These are phyloP conservation scores for Ustanciosporium gigantosporum DNA, from an alignment of 1,284 basidiomycete genomes.

Conservation along the genomic window DNA sequence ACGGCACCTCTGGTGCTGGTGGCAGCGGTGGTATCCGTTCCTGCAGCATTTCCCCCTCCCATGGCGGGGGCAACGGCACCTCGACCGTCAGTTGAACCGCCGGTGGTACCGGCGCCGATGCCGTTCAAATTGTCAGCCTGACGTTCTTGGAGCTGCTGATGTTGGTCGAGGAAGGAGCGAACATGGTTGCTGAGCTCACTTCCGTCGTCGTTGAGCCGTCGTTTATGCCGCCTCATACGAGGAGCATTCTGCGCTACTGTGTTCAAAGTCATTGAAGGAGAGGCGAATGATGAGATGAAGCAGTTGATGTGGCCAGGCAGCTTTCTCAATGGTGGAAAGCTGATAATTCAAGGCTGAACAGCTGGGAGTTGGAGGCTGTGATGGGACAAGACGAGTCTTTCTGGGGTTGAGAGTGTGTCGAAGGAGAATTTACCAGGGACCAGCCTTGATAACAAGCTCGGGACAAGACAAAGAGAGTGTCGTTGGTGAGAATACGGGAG, in stretches of 20 bases:
- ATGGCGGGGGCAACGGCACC: slow-evolving; percentile 3
- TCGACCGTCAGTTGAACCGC: slow-evolving; percentile 5
- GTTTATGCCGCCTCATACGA: slow-evolving; percentile 42
- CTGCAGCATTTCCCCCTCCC: background rate
- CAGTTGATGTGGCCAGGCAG: too few relatives aligned
- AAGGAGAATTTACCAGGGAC: too few relatives aligned
- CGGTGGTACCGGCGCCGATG: slow-evolving; percentile 6
- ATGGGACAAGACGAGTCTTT: too few relatives aligned
- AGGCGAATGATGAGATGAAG: background rate
- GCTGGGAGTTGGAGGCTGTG: too few relatives aligned
- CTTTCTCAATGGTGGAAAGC: too few relatives aligned
- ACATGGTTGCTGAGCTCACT: slow-evolving; percentile 23
- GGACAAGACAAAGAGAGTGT: too few relatives aligned
- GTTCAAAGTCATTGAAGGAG: too few relatives aligned
- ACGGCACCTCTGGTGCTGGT: slow-evolving; percentile 3
- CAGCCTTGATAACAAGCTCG: too few relatives aligned
- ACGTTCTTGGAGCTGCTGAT: slow-evolving; percentile 2
- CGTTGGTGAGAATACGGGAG: too few relatives aligned
- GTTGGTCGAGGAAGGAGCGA: slow-evolving; percentile 13
- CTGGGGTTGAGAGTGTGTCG: too few relatives aligned
- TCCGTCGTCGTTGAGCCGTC: slow-evolving; percentile 37
- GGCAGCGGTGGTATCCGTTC: slow-evolving; percentile 1
- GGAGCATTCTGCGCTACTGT: too few relatives aligned
- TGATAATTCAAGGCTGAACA: too few relatives aligned
- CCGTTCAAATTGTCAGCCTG: slow-evolving; percentile 22